Base-by-base conservation (phyloP, 1,139 yeast species). In the Lodderomyces metapsilosis region DNA sequence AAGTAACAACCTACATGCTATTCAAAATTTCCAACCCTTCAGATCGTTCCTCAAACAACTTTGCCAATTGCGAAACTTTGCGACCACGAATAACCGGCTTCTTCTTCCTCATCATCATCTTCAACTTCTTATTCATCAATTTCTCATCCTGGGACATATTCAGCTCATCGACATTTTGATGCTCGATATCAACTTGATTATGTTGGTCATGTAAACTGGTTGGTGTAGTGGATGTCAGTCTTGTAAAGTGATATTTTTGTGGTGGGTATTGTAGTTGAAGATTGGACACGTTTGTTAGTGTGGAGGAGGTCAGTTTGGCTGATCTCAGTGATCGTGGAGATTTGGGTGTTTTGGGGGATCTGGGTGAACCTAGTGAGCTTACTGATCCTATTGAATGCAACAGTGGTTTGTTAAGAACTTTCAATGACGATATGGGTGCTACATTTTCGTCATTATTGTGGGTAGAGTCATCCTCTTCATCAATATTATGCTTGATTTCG, bases 51-150 rank as follows among this genome's bases (percentile, higher is more conserved):
- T 79, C 84, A 50, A 74, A 79, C 40, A 79, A 56, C 43, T 67
- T 71, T 6, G 84, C 80, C 45, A 79, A 64, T 52, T 75, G 76
- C 16, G 79, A 71, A 2, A 79, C 84, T 57, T 75, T 78, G 34
- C 76, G 61, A 5, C 78, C 80, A 30, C 79, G 56, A 10, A 78
- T 71, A 5, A 74, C 80, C 1, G 81, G 78, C 39, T 70, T 68
- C 43, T 66, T 71, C 20, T 23, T 30, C 34, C 21, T 21, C 21
- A n/a, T n/a, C n/a, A n/a, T n/a, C n/a, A n/a, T n/a, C n/a, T n/a
- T n/a, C n/a, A n/a, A n/a, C n/a, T n/a, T n/a, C n/a, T n/a, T n/a
- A n/a, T n/a, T n/a, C n/a, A n/a, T n/a, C n/a, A n/a, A n/a, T n/a
- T n/a, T n/a, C n/a, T n/a, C n/a, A n/a, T n/a, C n/a, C n/a, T n/a